Evolutionary conservation across 2,329 filamentous ascomycete genomes (phyloP).

Genomic region (Botrytis medusae): DNA sequence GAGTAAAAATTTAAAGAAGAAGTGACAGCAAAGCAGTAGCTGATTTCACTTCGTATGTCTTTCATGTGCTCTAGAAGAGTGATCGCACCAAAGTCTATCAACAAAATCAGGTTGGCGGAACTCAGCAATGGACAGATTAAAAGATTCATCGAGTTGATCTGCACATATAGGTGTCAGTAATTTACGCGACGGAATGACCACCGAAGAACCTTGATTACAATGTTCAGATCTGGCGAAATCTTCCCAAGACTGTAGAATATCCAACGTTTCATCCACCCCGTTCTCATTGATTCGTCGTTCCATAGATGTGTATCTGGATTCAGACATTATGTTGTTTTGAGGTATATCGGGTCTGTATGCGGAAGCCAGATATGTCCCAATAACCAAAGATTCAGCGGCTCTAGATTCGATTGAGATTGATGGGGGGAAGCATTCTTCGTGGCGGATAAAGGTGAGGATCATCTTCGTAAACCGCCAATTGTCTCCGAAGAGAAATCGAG

Average conservation of each 20-base stretch:
- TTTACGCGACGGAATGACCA: not conserved
- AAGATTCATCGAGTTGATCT: not conserved
- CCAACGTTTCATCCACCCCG: not conserved
- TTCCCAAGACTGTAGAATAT: not conserved
- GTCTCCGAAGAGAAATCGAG: not conserved
- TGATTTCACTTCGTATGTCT: not conserved
- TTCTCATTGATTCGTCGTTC: not conserved
- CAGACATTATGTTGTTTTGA: not conserved
- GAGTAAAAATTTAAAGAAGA: not conserved
- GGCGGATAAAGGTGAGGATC: not conserved
- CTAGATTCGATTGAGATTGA: rapidly evolving
- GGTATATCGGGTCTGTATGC: not conserved
- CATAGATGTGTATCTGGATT: not conserved
- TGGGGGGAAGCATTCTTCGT: rapidly evolving
- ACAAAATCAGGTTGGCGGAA: not conserved
- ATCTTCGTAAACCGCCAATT: not conserved
- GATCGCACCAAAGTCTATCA: not conserved
- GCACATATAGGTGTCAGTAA: not conserved
- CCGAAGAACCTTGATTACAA: not conserved
- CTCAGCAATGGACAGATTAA: not conserved
- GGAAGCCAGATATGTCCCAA: not conserved
- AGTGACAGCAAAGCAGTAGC: not conserved
- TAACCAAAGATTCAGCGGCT: rapidly evolving
- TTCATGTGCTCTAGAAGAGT: not conserved
- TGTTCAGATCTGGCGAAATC: no score